Percentiles rank a stretch among this genome's conserved stretches.
Evolutionary conservation across 2,329 filamentous ascomycete genomes (phyloP).

Genomic region (Neonectria faginata): DNA sequence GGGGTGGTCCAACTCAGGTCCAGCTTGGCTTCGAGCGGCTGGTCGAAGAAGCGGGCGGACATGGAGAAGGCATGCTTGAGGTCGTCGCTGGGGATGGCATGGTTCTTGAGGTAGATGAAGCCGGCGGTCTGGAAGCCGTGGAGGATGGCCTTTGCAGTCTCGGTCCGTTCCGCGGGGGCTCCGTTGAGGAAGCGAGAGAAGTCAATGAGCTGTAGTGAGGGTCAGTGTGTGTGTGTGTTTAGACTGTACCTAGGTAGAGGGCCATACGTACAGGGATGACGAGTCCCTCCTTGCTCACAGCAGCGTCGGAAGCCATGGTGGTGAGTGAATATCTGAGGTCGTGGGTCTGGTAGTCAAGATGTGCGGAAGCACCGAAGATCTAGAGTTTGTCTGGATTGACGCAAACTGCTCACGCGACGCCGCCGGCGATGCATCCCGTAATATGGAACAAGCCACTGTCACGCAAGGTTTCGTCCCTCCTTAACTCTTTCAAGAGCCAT

Average conservation of each 20-base stretch:
- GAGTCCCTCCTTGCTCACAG: conserved; percentile 64
- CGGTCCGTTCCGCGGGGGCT: conserved; percentile 67
- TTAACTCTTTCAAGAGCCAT: background rate
- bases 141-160: conserved; percentile 78
- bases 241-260: too few species aligned
- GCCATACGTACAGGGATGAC: conserved; percentile 62
- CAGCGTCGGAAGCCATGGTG: conserved; percentile 52
- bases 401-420: background rate
- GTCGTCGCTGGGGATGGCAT: conserved; percentile 72
- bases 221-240: background rate
- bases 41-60: conserved; percentile 78
- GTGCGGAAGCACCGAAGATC: background rate
- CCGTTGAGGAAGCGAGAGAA: conserved; percentile 79
- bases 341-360: background rate
- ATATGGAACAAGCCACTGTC: conserved; percentile 4
- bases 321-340: background rate
- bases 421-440: background rate
- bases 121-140: conserved; percentile 86
- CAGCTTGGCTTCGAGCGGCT: conserved; percentile 72
- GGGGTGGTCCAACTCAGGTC: conserved; percentile 77
- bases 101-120: conserved; percentile 89
- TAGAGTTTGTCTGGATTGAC: background rate
- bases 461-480: background rate
- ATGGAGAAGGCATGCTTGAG: conserved; percentile 72
- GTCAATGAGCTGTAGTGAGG: conserved; percentile 57